Percentiles rank a stretch among this genome's conserved stretches.
These are phyloP conservation scores for Fragaria vesca DNA, from an alignment of 306 rosid species.

Conservation along the genomic window DNA sequence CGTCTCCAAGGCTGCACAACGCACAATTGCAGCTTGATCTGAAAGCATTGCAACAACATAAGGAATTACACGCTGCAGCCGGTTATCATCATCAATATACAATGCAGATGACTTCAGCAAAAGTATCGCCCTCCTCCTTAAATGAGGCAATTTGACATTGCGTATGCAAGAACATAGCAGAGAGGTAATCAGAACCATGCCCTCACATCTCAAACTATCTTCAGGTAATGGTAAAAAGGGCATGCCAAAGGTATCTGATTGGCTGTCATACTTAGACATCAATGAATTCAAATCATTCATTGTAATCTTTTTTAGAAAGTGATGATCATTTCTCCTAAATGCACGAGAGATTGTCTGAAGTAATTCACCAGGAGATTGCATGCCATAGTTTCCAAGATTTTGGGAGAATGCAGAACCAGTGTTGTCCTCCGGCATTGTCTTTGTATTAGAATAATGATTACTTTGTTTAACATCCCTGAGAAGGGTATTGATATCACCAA, in stretches of 20 bases:
- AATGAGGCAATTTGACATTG: conserved; percentile 86
- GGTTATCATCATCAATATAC: conserved; percentile 88
- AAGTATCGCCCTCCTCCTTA: conserved; percentile 85
- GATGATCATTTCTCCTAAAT: conserved; percentile 80
- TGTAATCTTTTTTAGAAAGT: conserved; percentile 73
- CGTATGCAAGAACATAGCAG: conserved; percentile 94
- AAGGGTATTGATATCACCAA: conserved; percentile 69
- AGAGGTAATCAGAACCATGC: conserved; percentile 94
- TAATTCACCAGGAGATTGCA: conserved; percentile 77
- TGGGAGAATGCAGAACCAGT: conserved; percentile 51
- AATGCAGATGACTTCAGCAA: conserved; percentile 85
- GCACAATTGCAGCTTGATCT: conserved; percentile 91
- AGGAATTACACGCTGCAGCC: conserved; percentile 91
- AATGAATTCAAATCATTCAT: conserved; percentile 65
- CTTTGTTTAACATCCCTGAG: conserved; percentile 67
- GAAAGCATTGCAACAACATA: conserved; percentile 93
- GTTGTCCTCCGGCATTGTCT: conserved; percentile 39
- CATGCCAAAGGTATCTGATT: conserved; percentile 84
- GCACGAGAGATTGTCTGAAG: conserved; percentile 76
- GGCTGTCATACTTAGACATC: conserved; percentile 86
- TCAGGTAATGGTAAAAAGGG: conserved; percentile 77
- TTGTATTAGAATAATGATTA: conserved; percentile 47
- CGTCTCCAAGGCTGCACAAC: conserved; percentile 95
- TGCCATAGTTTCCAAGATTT: conserved; percentile 44
- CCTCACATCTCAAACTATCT: conserved; percentile 88